Base-by-base conservation (phyloP, 805 yeast species). In the Alloascoidea africana region DNA sequence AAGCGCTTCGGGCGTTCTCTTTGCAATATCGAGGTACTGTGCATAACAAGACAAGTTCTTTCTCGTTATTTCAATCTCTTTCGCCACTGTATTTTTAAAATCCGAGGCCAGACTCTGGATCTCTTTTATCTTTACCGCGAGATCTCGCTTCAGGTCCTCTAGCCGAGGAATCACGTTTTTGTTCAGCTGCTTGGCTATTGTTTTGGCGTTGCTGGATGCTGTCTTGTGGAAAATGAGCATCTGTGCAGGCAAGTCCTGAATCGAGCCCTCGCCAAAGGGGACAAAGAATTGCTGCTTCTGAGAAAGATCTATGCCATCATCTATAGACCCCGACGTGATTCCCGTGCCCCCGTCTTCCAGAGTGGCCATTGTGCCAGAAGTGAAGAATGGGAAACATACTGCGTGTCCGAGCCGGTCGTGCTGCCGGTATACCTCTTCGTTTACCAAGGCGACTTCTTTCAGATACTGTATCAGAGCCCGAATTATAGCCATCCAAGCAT, bases 361-460 rank as follows among this genome's bases (percentile, higher is more conserved):
- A 6, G 17, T 23, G 4, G 13, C 61, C 32, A 48, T 52, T 16
- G 46, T 45, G 33, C 40, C 32, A n/a, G 38, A 38, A 16, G 35
- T n/a, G n/a, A 70, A 54, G 51, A 71, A 62, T 14, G 72, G 70
- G 47, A 71, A 63, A 35, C 62, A 60, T 15, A 82, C 77, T 5
- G 94, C 86, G 53, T 84, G 87, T 42, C 84, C 82, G 34, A 86
- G 65, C 37, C 95, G 63, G 37, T 77, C 58, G 46, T 84, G 93
- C 50, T 84, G 94, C 41, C 94, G 72, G 27, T 82, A 76, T 14
- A 84, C 70, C 51, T 87, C 95, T 55, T 87, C 96, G 53, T 86
- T 89, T 40, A 83, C 87, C 8, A 81, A 70, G 5, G 84, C 84
- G 32, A 75, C 76, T 50, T 86, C 95, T 43, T 70, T 71, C 44